Evolutionary conservation across 495 filamentous ascomycete genomes (phyloP).

Genomic region (Podospora sp.): DNA sequence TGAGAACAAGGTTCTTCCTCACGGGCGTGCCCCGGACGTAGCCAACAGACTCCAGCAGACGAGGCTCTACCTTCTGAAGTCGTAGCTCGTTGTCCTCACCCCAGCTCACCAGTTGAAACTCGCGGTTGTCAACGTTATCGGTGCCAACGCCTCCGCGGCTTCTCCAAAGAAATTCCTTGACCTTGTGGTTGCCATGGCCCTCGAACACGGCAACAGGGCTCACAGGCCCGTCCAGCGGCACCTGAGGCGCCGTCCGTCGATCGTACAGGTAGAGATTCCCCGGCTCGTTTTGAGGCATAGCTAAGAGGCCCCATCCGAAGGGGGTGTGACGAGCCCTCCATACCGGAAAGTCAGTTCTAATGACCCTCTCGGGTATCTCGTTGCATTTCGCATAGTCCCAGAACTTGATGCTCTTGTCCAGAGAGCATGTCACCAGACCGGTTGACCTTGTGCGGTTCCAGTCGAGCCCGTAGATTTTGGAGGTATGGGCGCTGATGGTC

Average conservation of each 20-base stretch:
- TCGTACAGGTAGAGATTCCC: slow-evolving; percentile 86
- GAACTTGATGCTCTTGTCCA: slow-evolving; percentile 91
- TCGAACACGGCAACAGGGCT: slow-evolving; percentile 73
- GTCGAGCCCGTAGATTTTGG: slow-evolving; percentile 94
- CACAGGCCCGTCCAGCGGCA: slow-evolving; percentile 46
- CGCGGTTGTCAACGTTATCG: slow-evolving; percentile 78
- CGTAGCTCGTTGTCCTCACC: slow-evolving; percentile 81
- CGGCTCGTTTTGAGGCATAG: slow-evolving; percentile 89
- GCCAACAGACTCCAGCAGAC: slow-evolving; percentile 71
- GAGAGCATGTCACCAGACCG: slow-evolving; percentile 79
- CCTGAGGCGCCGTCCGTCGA: slow-evolving; percentile 50
- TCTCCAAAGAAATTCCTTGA: slow-evolving; percentile 94
- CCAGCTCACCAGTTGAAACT: slow-evolving; percentile 95
- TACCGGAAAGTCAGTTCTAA: slow-evolving; percentile 81
- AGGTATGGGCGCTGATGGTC: slow-evolving; percentile 86
- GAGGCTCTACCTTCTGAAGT: slow-evolving; percentile 71
- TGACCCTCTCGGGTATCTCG: slow-evolving; percentile 70
- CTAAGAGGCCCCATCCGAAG: slow-evolving; percentile 82
- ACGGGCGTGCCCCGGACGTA: slow-evolving; percentile 69
- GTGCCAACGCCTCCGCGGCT: slow-evolving; percentile 69
- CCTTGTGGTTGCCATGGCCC: slow-evolving; percentile 77
- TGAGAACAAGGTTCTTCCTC: slow-evolving; percentile 69
- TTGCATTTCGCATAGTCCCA: slow-evolving; percentile 76
- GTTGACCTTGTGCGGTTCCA: slow-evolving; percentile 80
- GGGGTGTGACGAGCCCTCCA: slow-evolving; percentile 95